Evolutionary conservation across 495 filamentous ascomycete species (phyloP).

Genomic region (Talaromyces stipitatus): DNA sequence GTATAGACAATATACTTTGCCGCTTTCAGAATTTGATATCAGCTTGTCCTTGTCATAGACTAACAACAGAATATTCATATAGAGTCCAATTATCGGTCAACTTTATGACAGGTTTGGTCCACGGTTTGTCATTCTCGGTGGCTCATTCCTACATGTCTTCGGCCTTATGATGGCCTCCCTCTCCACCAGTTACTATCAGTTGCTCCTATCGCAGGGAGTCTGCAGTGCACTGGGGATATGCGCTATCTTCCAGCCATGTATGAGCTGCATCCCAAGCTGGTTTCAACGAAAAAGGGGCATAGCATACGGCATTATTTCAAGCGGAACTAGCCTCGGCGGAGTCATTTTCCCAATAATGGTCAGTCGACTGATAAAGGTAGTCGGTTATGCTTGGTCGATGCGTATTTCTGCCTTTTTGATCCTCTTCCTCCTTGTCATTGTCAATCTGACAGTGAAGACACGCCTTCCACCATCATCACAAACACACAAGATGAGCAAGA

Average conservation of each 20-base stretch:
- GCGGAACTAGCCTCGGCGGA: conserved; percentile 41
- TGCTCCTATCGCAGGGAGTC: conserved; percentile 33
- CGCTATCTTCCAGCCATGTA: not conserved
- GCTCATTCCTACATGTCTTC: conserved; percentile 49
- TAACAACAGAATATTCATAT: no score
- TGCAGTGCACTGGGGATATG: conserved; percentile 41
- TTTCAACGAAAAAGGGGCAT: conserved; percentile 41
- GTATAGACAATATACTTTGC: no score
- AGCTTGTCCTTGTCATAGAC: no score
- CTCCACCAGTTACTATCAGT: conserved; percentile 37
- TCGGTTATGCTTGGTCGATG: conserved; percentile 71
- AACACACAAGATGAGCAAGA: not conserved
- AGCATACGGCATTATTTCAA: conserved; percentile 37
- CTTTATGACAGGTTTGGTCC: conserved; percentile 8
- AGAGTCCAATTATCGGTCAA: conserved; percentile 26
- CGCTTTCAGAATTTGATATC: no score
- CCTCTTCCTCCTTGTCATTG: conserved; percentile 50
- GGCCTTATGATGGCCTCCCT: conserved; percentile 66
- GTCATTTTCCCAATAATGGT: conserved; percentile 60
- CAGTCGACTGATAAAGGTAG: conserved; percentile 46
- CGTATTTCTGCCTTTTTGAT: conserved; percentile 64
- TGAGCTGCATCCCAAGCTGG: conserved; percentile 40
- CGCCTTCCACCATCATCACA: conserved; percentile 18
- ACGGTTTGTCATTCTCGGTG: not conserved
- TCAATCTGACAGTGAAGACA: conserved; percentile 57